Evolutionary conservation across 2,329 filamentous ascomycete species (phyloP).

Genomic region (Diaporthe sp.): DNA sequence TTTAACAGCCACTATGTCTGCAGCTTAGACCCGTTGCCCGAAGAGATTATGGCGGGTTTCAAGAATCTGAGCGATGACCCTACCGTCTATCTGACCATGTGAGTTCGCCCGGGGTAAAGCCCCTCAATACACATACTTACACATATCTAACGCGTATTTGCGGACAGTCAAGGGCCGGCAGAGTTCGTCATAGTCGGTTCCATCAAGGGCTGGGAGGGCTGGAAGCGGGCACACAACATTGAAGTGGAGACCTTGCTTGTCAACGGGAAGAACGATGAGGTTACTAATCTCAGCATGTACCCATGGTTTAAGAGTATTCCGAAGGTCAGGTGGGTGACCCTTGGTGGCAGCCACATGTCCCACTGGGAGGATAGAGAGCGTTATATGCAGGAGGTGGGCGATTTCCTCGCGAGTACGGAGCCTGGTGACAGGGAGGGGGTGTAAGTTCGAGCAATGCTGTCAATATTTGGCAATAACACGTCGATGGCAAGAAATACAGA

Average conservation of each 20-base stretch:
- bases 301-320: constrained; percentile 47
- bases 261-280: constrained; percentile 47
- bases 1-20: constrained; percentile 44
- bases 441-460: background rate
- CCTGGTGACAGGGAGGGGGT: constrained; percentile 13
- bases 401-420: constrained; percentile 23
- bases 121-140: background rate
- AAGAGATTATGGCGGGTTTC: constrained; percentile 42
- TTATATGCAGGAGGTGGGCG: constrained; percentile 44
- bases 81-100: constrained; percentile 47
- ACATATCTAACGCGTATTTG: background rate
- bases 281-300: constrained; percentile 45
- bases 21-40: constrained; percentile 44
- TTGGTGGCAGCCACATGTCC: constrained; percentile 46
- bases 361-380: constrained; percentile 47
- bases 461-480: background rate
- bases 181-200: constrained; percentile 47
- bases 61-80: constrained; percentile 44
- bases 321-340: constrained; percentile 48
- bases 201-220: constrained; percentile 47
- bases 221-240: constrained; percentile 46
- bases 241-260: constrained; percentile 41
- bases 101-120: background rate
- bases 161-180: constrained; percentile 47
- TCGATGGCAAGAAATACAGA: background rate